Evolutionary conservation across 495 filamentous ascomycete species (phyloP).

Genomic region (Annulohypoxylon maeteangense): DNA sequence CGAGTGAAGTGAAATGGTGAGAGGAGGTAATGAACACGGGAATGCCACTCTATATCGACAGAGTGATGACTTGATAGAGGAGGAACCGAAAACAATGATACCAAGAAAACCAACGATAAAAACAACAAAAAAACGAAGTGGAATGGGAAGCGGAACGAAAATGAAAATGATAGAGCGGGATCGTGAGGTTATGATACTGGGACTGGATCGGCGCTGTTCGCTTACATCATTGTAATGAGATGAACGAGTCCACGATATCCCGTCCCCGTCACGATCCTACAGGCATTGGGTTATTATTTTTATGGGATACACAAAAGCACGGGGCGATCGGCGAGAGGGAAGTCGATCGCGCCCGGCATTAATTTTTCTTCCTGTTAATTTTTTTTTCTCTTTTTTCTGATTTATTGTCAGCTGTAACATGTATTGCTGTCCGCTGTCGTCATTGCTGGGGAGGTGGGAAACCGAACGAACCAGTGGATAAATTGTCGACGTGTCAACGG

Average conservation of each 20-base stretch:
- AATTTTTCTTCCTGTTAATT: conserved; percentile 2
- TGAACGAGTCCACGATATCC: conserved; percentile 22
- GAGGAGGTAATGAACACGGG: background rate
- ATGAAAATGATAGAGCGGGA: conserved; percentile 13
- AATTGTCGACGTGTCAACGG: conserved; percentile 27
- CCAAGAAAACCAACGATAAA: background rate
- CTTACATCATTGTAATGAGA: background rate
- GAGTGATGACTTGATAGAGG: background rate
- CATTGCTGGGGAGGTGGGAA: conserved; percentile 1
- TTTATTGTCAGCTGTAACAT: conserved; percentile 28
- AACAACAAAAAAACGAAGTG: conserved; percentile 6
- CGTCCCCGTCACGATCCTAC: conserved; percentile 14
- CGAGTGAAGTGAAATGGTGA: background rate
- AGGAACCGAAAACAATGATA: background rate
- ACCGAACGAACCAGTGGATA: conserved; percentile 14
- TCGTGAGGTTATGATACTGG: background rate
- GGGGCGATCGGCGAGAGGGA: conserved; percentile 11
- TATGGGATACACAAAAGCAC: conserved; percentile 41
- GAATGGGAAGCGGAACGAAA: background rate
- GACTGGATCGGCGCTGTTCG: background rate
- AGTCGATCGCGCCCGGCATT: background rate
- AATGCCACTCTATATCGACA: background rate
- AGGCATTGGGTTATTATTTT: conserved; percentile 19
- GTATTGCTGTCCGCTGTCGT: conserved; percentile 18
- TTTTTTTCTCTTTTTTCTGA: background rate